Evolutionary conservation across 2,329 filamentous ascomycete genomes (phyloP), one percentile per base, ranked within the genome.

Genomic region (Paecilomyces formosus): DNA sequence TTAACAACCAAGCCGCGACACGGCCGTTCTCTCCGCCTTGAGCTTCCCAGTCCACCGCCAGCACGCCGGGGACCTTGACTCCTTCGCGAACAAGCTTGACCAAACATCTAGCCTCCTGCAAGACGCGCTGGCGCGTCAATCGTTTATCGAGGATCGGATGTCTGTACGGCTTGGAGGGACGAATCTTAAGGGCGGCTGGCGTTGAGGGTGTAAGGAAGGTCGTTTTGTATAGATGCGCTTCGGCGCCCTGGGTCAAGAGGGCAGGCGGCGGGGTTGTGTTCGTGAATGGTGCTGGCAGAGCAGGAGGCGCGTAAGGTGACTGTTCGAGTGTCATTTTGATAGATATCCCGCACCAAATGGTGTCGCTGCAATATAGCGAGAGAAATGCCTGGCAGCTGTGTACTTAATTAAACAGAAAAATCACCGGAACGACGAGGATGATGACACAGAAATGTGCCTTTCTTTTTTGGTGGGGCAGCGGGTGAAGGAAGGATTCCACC

Each of bases 171-270:
- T 99, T 99, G 26, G 86, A 82, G 0, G 93, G 92, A 0, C 94
- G 90, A 81, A 95, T 87, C 78, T 99, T 99, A 62, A 97, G 85
- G 0, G 93, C 90, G 70, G 87, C 89, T 13, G 88, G 84, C 9
- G 84, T 79, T 58, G 80, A 72, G 45, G 89, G 83, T 1, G 82
- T 73, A 57, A 97, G 86, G 77, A 90, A 95, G 57, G 85, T 87
- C 18, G 90, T 93, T 74, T 86, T 88, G 84, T 95, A 97, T 70
- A 99, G 85, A 64, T 93, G 90, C 60, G 90, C 92, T 84, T 99
- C 94, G 71, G 94, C 94, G 76, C 94, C 94, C 81, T 97, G 94
- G 58, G 90, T 88, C 66, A 97, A 85, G 69, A 96, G 88, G 54
- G 72, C 74, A 62, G 90, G 85, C 54, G 83, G 75, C 65, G 84